phyloP scores from a whole-genome alignment of 768 basidiomycete species.

The Crucibulum laeve region DNA sequence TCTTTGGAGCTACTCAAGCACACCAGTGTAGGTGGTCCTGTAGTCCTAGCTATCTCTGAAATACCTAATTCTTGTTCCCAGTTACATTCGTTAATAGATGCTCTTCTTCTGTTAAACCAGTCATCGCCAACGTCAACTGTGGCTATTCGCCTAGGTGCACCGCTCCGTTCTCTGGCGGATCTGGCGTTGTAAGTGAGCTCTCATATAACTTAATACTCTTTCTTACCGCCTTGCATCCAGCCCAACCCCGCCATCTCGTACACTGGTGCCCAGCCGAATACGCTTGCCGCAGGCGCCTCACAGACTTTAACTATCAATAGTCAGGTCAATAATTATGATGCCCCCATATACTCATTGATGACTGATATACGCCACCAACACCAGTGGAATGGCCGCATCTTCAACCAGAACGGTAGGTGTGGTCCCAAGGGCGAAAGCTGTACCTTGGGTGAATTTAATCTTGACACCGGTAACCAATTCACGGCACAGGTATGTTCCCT shows the following conservation, averaged over 20 bases:
- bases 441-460: slow-evolving; percentile 34
- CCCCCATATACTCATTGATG: background rate
- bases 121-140: slow-evolving; percentile 32
- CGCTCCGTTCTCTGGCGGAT: slow-evolving; percentile 26
- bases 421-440: slow-evolving; percentile 33
- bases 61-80: slow-evolving; percentile 4
- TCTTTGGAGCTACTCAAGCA: slow-evolving; percentile 6
- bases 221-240: slow-evolving; percentile 8
- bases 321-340: slow-evolving; percentile 12
- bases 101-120: slow-evolving; percentile 21
- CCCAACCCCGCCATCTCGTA: slow-evolving; percentile 26
- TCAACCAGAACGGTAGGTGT: slow-evolving; percentile 30
- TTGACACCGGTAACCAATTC: slow-evolving; percentile 25
- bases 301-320: slow-evolving; percentile 23
- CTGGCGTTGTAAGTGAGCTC: slow-evolving; percentile 14
- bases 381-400: slow-evolving; percentile 40
- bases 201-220: background rate
- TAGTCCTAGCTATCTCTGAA: background rate
- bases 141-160: slow-evolving; percentile 35
- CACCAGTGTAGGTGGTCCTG: slow-evolving; percentile 11
- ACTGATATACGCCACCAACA: background rate
- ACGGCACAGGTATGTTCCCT: slow-evolving; percentile 17
- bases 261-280: slow-evolving; percentile 27
- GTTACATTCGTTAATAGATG: slow-evolving; percentile 33
- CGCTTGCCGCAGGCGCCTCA: slow-evolving; percentile 18